phyloP scores from a whole-genome alignment of 306 rosid species.

The Citrullus amarus region DNA sequence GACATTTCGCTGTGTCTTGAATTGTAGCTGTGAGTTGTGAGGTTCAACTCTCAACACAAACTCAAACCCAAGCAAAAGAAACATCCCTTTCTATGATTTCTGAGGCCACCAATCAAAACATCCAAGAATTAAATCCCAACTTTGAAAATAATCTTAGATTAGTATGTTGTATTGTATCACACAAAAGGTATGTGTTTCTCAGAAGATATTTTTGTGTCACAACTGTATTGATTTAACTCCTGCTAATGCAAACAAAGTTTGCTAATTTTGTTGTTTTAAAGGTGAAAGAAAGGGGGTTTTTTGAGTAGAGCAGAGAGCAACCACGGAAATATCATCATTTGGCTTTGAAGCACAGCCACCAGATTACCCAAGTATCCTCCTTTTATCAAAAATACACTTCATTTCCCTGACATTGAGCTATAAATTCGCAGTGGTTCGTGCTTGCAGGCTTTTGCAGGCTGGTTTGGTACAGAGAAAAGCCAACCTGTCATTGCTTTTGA shows the following conservation, averaged over 20 bases:
- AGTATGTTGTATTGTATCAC: background rate
- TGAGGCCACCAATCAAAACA: constrained; percentile 7
- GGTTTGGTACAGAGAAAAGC: background rate
- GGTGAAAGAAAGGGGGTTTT: background rate
- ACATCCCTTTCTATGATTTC: constrained; percentile 1
- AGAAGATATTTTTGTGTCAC: background rate
- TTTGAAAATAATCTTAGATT: background rate
- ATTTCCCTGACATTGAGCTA: background rate
- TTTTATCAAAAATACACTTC: background rate
- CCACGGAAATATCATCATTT: constrained; percentile 7
- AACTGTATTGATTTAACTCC: constrained; percentile 7
- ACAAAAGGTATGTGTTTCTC: background rate
- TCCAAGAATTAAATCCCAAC: background rate
- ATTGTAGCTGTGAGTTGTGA: background rate
- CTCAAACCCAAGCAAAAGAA: background rate
- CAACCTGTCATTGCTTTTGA: constrained; percentile 1
- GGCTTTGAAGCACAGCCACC: constrained; percentile 6
- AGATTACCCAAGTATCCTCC: background rate
- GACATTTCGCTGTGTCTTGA: background rate
- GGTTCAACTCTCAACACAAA: background rate
- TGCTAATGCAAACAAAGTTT: constrained; percentile 3
- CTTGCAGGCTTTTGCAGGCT: constrained; percentile 9
- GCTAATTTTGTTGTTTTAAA: background rate
- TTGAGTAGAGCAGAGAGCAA: background rate
- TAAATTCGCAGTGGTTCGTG: background rate